A percentile compares a stretch with the other conserved stretches of the same genome.
phyloP scores from a whole-genome alignment of 1,139 yeast genomes.

The Kodamaea derodonti region DNA sequence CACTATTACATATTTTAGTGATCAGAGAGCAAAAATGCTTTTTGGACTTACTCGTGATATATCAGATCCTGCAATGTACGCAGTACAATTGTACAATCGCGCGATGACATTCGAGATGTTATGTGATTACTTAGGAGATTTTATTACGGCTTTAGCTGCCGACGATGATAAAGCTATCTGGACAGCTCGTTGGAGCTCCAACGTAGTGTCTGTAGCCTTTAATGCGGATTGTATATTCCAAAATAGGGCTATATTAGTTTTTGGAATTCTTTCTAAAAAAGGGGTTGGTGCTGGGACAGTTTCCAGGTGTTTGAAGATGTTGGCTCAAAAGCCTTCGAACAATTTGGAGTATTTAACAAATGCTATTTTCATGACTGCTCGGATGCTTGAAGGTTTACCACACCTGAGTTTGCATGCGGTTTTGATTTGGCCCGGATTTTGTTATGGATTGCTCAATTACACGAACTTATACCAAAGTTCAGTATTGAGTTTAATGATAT shows the following conservation, averaged over 20 bases:
- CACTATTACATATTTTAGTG: conserved; percentile 58
- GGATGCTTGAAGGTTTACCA: conserved; percentile 60
- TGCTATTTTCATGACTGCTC: conserved; percentile 48
- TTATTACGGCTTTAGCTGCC: conserved; percentile 45
- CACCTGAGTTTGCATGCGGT: conserved; percentile 52
- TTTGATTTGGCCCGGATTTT: conserved; percentile 61
- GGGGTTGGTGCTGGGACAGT: conserved; percentile 65
- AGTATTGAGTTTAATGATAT: conserved; percentile 34
- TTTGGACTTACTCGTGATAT: conserved; percentile 75
- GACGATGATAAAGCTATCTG: conserved; percentile 56
- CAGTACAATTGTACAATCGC: conserved; percentile 44
- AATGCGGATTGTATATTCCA: conserved; percentile 60
- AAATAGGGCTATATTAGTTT: conserved; percentile 65
- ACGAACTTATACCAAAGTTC: conserved; percentile 53
- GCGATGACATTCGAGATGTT: conserved; percentile 59
- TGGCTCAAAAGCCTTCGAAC: conserved; percentile 26
- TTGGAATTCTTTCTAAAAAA: conserved; percentile 64
- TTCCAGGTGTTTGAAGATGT: conserved; percentile 37
- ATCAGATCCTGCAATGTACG: conserved; percentile 24
- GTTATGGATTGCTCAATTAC: conserved; percentile 33
- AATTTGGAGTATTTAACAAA: conserved; percentile 35
- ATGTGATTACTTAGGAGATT: conserved; percentile 56
- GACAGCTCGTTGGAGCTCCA: conserved; percentile 68
- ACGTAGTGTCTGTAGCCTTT: conserved; percentile 65
- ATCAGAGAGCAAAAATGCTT: conserved; percentile 69